A percentile compares a stretch with the other conserved stretches of the same genome.
Conservation (phyloP, 345 rosid species). For the Linum lewisii region DNA sequence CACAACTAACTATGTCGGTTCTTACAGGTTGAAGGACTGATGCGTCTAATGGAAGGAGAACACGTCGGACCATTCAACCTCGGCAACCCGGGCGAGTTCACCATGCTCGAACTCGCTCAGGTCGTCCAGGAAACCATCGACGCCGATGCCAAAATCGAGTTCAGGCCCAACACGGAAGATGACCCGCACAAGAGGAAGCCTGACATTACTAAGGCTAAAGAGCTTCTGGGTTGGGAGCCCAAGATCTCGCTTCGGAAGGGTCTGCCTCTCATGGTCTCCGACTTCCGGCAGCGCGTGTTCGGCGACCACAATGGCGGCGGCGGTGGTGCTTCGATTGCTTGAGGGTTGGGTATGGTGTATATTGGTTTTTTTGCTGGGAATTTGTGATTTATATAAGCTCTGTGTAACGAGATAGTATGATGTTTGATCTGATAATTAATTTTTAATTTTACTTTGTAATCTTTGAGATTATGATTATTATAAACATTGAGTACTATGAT, state of each 20-base stretch:
- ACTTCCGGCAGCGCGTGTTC: constrained; percentile 83
- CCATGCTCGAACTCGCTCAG: constrained; percentile 98
- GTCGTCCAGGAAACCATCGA: constrained; percentile 96
- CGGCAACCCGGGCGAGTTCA: constrained; percentile 98
- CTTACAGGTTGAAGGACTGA: constrained; percentile 80
- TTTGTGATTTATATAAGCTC: too few relatives aligned
- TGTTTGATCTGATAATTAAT: too few relatives aligned
- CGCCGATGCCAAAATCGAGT: constrained; percentile 87
- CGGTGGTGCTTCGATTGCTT: constrained; percentile 24
- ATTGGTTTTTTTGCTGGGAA: too few relatives aligned
- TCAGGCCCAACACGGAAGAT: constrained; percentile 87
- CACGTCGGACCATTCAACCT: constrained; percentile 95
- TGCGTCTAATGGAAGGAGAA: constrained; percentile 94
- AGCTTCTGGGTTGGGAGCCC: constrained; percentile 88
- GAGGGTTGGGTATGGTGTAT: constrained; percentile 5
- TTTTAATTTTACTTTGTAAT: too few relatives aligned
- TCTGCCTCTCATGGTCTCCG: constrained; percentile 86
- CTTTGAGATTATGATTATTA: too few relatives aligned
- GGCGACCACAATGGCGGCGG: constrained; percentile 77
- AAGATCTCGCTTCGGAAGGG: constrained; percentile 80
- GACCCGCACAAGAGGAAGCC: constrained; percentile 99
- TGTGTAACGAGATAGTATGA: too few relatives aligned
- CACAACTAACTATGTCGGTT: background rate
- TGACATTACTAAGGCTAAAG: constrained; percentile 82
- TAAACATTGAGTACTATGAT: background rate